phyloP scores from a whole-genome alignment of 2,329 filamentous ascomycete genomes.

The Alternaria consortialis region DNA sequence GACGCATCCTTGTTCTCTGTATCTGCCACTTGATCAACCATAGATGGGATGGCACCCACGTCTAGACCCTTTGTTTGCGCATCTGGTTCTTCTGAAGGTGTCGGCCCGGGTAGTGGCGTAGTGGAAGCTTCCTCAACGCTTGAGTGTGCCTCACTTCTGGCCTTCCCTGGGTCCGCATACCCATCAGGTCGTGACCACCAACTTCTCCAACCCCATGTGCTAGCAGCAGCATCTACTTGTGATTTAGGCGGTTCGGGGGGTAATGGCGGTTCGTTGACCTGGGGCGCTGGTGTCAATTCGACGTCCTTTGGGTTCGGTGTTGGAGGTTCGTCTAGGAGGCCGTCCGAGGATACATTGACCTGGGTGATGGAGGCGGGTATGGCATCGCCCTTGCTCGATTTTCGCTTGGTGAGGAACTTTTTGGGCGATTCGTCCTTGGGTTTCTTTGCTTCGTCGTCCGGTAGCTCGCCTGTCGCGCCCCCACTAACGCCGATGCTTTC shows the following conservation, averaged over 20 bases:
- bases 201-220: slow-evolving; percentile 54
- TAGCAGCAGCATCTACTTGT: slow-evolving; percentile 19
- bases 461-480: slow-evolving; percentile 54
- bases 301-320: slow-evolving; percentile 30
- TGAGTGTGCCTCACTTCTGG: slow-evolving; percentile 34
- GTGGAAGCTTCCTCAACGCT: slow-evolving; percentile 50
- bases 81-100: slow-evolving; percentile 47
- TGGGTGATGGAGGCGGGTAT: slow-evolving; percentile 57
- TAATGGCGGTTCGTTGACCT: slow-evolving; percentile 51
- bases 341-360: slow-evolving; percentile 55
- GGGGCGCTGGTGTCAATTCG: slow-evolving; percentile 18
- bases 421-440: slow-evolving; percentile 41
- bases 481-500: slow-evolving; percentile 58
- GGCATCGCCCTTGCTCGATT: slow-evolving; percentile 57
- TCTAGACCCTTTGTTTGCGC: slow-evolving; percentile 37
- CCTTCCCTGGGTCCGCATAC: slow-evolving; percentile 52
- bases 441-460: slow-evolving; percentile 40
- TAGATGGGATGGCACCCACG: background rate
- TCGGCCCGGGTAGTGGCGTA: slow-evolving; percentile 53
- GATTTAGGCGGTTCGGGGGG: slow-evolving; percentile 53
- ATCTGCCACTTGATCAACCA: slow-evolving; percentile 20
- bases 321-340: slow-evolving; percentile 38
- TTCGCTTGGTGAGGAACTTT: slow-evolving; percentile 54
- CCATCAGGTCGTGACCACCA: slow-evolving; percentile 63
- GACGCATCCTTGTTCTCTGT: slow-evolving; percentile 32